A percentile compares a stretch with the other conserved stretches of the same genome.
Evolutionary conservation across 768 basidiomycete species (phyloP).

Genomic region (Daedaleopsis sinensis): DNA sequence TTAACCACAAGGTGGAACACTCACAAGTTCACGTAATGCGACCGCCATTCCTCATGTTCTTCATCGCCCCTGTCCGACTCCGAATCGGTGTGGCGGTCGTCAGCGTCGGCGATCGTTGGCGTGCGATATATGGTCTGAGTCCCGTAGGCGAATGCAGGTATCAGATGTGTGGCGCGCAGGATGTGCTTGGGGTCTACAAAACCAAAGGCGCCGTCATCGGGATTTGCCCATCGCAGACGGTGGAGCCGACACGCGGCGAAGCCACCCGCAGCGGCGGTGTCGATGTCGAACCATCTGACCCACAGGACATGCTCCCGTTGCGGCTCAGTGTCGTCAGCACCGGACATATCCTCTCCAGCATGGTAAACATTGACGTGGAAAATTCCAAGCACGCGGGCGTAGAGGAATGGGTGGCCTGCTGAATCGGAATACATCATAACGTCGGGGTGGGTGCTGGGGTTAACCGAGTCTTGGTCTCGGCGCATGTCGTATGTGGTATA

Average conservation of each 20-base stretch:
- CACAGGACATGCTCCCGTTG: constrained; percentile 38
- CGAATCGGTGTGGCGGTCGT: too few species aligned
- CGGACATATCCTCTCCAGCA: constrained; percentile 23
- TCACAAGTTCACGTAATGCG: constrained; percentile 32
- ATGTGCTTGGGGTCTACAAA: constrained; percentile 48
- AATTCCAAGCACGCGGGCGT: constrained; percentile 32
- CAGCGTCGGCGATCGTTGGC: not conserved
- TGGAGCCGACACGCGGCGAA: constrained; percentile 35
- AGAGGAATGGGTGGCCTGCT: constrained; percentile 29
- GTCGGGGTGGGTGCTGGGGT: constrained; percentile 31
- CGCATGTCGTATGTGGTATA: constrained; percentile 48
- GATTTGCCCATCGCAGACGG: constrained; percentile 40
- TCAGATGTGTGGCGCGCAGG: constrained; percentile 43
- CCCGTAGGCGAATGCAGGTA: constrained; percentile 40
- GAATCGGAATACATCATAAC: constrained; percentile 30
- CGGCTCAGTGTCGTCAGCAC: constrained; percentile 7
- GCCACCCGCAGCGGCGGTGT: constrained; percentile 30
- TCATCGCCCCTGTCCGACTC: too few species aligned
- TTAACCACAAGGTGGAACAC: too few species aligned
- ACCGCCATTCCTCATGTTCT: constrained; percentile 21
- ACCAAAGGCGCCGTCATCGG: constrained; percentile 39
- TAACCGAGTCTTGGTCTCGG: constrained; percentile 42
- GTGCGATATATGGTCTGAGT: not conserved
- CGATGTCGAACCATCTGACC: constrained; percentile 41
- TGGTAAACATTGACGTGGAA: constrained; percentile 31